Evolutionary conservation across 768 basidiomycete species (phyloP).

Genomic region (Serpula lacrymans): DNA sequence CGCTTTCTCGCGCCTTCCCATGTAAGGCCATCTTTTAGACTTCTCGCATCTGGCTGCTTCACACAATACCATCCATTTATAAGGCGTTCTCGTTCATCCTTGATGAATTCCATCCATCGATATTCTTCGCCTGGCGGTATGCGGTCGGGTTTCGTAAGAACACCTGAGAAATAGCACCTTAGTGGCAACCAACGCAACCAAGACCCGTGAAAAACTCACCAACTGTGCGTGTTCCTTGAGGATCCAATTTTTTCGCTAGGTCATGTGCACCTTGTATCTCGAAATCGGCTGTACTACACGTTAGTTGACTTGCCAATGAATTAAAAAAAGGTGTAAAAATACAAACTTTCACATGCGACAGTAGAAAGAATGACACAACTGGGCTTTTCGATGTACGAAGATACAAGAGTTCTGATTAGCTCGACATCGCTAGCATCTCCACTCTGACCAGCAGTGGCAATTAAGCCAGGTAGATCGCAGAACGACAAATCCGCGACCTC

Average conservation of each 20-base stretch:
- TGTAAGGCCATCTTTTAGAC: constrained; percentile 31
- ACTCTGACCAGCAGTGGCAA: constrained; percentile 48
- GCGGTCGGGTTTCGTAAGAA: constrained; percentile 75
- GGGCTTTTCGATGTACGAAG: constrained; percentile 58
- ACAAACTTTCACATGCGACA: constrained; percentile 42
- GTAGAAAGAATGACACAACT: constrained; percentile 71
- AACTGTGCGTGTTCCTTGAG: constrained; percentile 63
- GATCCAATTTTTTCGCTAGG: constrained; percentile 59
- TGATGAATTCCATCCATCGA: no score
- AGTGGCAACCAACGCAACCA: not conserved
- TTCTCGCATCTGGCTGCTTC: constrained; percentile 35
- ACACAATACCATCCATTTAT: constrained; percentile 35
- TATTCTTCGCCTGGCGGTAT: constrained; percentile 30
- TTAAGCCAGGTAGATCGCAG: constrained; percentile 62
- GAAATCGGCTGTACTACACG: constrained; percentile 55
- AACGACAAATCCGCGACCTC: constrained; percentile 64
- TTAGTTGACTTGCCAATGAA: not conserved
- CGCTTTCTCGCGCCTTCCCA: constrained; percentile 58
- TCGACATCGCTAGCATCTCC: constrained; percentile 56
- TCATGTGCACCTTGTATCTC: constrained; percentile 75
- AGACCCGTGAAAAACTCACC: constrained; percentile 44
- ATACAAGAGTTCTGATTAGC: constrained; percentile 56
- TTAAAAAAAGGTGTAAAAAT: constrained; percentile 42
- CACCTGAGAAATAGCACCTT: constrained; percentile 44
- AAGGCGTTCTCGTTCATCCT: constrained; percentile 33